Base-by-base conservation (phyloP, 2,329 filamentous ascomycete species). In the Penicillium vulpinum region DNA sequence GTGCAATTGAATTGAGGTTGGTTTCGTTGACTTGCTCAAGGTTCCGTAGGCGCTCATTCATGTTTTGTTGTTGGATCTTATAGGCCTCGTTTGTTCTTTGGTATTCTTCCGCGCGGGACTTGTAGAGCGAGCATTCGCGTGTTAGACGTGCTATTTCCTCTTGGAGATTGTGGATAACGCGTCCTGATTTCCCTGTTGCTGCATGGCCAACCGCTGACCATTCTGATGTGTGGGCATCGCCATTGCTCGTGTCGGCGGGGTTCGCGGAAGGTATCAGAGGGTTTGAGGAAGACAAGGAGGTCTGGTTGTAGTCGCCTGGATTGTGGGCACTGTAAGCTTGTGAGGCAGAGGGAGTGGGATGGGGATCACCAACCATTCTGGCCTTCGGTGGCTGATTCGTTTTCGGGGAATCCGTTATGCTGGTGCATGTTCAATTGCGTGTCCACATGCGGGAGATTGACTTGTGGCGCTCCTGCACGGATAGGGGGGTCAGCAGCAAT, bases 131-230 rank as follows among this genome's bases (percentile, higher is more conserved):
- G 59, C 75, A 77, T 58, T 81, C 79, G 18, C 79, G 74, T 11
- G 75, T 79, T 39, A 80, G 62, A 24, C 78, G 77, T 28, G 79
- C 79, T 57, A 80, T 80, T 45, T 81, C 78, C 60, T 78, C 78
- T 64, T 80, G 78, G 33, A 81, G 67, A 54, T 78, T 77, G 58
- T 81, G 78, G 51, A 81, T 81, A 21, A 81, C 79, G 35, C 79
- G 75, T 28, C 79, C 78, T 3, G 79, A 81, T 65, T 81, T 81
- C 38, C 79, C 79, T 8, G 76, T 78, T 24, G 77, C 75, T 35
- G 79, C 79, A 58, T 80, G 78, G 13, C 79, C 79, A 28, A 81
- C 77, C 2, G 79, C 79, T 2, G 78, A 81, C 79, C 79, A 81
- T 68, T 78, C 75, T n/a, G 54, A 33, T 16, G 69, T 59, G 24